phyloP scores from a whole-genome alignment of 2,329 filamentous ascomycete genomes.

The Botryotinia calthae region DNA sequence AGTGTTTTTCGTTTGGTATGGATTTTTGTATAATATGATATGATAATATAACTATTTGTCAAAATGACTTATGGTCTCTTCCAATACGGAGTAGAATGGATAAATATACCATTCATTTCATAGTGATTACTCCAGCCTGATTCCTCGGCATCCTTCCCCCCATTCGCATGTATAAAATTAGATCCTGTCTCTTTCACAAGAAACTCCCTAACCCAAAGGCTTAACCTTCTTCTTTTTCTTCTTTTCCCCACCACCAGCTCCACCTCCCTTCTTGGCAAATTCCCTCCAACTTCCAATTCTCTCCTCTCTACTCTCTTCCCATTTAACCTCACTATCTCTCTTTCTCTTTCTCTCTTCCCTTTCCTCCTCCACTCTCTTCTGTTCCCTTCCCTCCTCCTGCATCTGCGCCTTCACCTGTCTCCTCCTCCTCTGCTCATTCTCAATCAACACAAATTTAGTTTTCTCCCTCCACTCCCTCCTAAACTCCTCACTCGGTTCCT shows the following conservation, averaged over 20 bases:
- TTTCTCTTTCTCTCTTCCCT: conserved; percentile 76
- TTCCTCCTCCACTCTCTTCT: conserved; percentile 83
- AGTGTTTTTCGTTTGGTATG: rapidly evolving
- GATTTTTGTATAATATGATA: neutral
- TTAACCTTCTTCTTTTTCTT: conserved; percentile 66
- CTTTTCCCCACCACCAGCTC: conserved; percentile 53
- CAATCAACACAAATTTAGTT: conserved; percentile 82
- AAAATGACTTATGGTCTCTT: neutral
- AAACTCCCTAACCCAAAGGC: conserved; percentile 34
- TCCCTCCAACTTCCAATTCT: conserved; percentile 92
- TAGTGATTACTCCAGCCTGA: neutral
- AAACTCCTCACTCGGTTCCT: conserved; percentile 68
- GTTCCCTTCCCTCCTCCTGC: conserved; percentile 91
- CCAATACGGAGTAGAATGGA: neutral
- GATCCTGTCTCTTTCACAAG: neutral
- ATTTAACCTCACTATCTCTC: conserved; percentile 89
- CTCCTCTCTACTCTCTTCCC: conserved; percentile 89
- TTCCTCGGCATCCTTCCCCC: rapidly evolving
- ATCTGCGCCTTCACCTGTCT: conserved; percentile 90
- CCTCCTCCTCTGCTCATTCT: conserved; percentile 82
- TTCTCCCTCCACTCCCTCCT: conserved; percentile 86
- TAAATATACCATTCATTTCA: neutral
- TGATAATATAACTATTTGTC: neutral
- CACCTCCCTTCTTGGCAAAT: conserved; percentile 68
- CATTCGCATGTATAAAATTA: neutral